Evolutionary conservation across 768 basidiomycete genomes (phyloP).

Genomic region (Leccinellum rugosiceps): DNA sequence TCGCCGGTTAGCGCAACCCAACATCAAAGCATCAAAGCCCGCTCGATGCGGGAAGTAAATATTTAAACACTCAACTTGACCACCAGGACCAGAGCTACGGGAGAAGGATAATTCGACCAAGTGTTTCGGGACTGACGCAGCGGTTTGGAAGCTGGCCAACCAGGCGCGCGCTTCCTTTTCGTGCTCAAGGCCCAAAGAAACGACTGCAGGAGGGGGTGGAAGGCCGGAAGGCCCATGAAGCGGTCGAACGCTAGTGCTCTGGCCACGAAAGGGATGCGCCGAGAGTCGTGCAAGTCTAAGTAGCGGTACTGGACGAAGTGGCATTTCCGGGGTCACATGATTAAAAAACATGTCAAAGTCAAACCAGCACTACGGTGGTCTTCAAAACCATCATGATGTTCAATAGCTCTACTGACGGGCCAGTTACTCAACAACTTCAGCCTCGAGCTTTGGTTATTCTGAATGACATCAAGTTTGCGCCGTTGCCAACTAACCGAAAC

Average conservation of each 20-base stretch:
- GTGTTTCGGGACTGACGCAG: constrained; percentile 42
- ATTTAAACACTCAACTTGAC: constrained; percentile 51
- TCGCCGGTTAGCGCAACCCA: background rate
- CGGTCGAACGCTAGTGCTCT: constrained; percentile 1
- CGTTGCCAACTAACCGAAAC: background rate
- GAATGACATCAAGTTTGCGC: background rate
- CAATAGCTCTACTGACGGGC: background rate
- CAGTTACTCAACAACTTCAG: background rate
- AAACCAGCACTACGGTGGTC: background rate
- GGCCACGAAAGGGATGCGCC: background rate
- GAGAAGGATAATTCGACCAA: constrained; percentile 66
- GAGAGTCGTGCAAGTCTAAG: background rate
- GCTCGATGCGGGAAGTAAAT: background rate
- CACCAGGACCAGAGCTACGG: constrained; percentile 81
- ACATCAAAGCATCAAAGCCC: background rate
- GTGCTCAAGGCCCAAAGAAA: constrained; percentile 34
- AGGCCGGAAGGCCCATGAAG: constrained; percentile 33
- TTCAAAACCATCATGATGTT: no score
- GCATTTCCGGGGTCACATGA: background rate
- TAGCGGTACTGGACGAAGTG: background rate
- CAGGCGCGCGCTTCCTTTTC: constrained; percentile 53
- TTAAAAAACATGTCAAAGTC: background rate
- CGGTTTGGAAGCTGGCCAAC: constrained; percentile 47
- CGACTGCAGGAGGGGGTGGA: constrained; percentile 43
- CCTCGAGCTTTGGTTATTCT: background rate